Percentiles rank a stretch among this genome's conserved stretches.
Conservation (phyloP, 192 early-diverging fungal species). For the Phycomyces nitens region DNA sequence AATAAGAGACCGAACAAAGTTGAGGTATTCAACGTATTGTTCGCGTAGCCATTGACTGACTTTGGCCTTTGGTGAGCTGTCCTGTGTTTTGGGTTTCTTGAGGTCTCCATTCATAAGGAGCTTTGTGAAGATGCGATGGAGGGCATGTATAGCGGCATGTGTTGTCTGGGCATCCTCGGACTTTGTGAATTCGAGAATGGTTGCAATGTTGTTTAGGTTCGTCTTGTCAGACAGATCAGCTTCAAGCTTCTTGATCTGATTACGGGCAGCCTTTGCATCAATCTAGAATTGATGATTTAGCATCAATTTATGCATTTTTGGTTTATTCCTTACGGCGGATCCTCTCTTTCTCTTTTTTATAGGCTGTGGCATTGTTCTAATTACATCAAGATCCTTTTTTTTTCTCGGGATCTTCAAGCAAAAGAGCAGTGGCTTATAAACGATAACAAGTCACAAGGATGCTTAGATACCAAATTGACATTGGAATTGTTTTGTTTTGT, state of each 20-base stretch:
- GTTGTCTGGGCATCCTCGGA: slow-evolving; percentile 21
- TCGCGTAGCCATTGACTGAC: slow-evolving; percentile 74
- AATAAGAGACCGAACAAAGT: slow-evolving; percentile 50
- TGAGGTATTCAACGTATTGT: slow-evolving; percentile 68
- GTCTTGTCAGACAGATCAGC: slow-evolving; percentile 62
- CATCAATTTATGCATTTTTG: too few relatives aligned
- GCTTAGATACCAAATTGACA: not conserved
- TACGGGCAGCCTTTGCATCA: not conserved
- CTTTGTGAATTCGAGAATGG: slow-evolving; percentile 55
- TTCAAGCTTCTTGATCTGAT: slow-evolving; percentile 45
- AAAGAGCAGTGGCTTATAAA: not conserved
- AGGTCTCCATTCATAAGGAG: slow-evolving; percentile 46
- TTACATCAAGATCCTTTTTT: not conserved
- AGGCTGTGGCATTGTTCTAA: not conserved
- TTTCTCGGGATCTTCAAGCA: not conserved
- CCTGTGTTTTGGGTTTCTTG: slow-evolving; percentile 36
- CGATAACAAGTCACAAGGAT: not conserved
- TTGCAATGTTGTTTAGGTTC: slow-evolving; percentile 73
- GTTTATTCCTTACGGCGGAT: not conserved
- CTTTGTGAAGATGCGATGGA: slow-evolving; percentile 66
- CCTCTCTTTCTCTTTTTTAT: not conserved
- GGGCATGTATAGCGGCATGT: slow-evolving; percentile 65
- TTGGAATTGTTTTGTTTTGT: not conserved
- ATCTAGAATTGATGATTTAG: not conserved
- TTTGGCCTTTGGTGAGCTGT: slow-evolving; percentile 42